A percentile compares a stretch with the other conserved stretches of the same genome.
Conservation (phyloP, 148 eudicot genomes). For the Rhododendron molle region DNA sequence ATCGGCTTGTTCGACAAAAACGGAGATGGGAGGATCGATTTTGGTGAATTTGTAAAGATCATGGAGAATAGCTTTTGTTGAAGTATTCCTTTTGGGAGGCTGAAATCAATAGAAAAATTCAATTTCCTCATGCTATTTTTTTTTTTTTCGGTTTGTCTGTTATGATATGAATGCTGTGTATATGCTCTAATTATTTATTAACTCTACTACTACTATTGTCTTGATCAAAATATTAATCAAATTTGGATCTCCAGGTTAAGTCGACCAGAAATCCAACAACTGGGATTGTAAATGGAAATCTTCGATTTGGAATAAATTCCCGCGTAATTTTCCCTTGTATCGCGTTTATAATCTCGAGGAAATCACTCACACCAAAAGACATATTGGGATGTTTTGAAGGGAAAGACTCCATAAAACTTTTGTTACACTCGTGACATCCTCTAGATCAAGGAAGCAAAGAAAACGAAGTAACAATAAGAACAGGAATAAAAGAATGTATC, state of each 20-base stretch:
- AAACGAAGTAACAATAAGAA: background rate
- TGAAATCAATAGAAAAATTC: background rate
- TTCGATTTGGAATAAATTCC: background rate
- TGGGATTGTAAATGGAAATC: background rate
- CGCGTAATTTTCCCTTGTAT: background rate
- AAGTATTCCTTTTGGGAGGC: background rate
- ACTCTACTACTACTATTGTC: background rate
- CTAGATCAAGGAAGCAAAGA: background rate
- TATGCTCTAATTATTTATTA: background rate
- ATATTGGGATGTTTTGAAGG: background rate
- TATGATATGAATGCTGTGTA: background rate
- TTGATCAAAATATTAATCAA: background rate
- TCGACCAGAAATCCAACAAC: background rate
- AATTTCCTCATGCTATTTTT: background rate
- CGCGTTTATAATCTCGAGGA: background rate
- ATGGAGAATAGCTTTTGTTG: conserved; percentile 28
- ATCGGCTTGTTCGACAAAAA: conserved; percentile 41
- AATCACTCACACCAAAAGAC: background rate
- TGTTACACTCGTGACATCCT: background rate
- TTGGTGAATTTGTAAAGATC: conserved; percentile 45
- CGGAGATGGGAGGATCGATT: conserved; percentile 50
- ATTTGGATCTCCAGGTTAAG: background rate
- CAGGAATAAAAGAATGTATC: background rate
- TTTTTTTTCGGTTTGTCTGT: background rate
- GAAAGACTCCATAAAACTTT: background rate